phyloP scores from a whole-genome alignment of 1,284 basidiomycete species.

The Inonotus obliquus region DNA sequence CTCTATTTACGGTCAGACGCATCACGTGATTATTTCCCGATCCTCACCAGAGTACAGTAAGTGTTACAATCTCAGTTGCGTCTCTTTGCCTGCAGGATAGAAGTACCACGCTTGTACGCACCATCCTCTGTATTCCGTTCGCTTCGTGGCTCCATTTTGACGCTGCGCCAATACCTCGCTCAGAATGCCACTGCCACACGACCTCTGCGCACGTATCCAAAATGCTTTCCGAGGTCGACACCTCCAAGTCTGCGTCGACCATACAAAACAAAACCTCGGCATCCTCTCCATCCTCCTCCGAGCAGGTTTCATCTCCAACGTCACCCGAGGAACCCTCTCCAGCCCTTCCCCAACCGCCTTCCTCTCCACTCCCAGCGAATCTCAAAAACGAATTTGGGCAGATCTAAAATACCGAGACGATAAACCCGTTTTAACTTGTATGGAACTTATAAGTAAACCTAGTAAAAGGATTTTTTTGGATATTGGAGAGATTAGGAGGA shows the following conservation, averaged over 20 bases:
- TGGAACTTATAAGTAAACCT: constrained; percentile 73
- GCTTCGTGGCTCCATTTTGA: neutral
- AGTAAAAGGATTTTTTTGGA: constrained; percentile 75
- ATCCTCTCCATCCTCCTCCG: constrained; percentile 84
- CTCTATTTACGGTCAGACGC: too few relatives aligned
- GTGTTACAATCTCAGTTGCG: too few relatives aligned
- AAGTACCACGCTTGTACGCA: too few relatives aligned
- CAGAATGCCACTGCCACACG: constrained; percentile 64
- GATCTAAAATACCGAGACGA: constrained; percentile 88
- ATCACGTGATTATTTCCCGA: too few relatives aligned
- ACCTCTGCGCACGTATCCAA: constrained; percentile 81
- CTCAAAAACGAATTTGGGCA: constrained; percentile 79
- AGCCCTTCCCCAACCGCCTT: constrained; percentile 63
- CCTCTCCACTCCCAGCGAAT: constrained; percentile 40
- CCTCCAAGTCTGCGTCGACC: constrained; percentile 65
- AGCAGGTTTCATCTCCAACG: constrained; percentile 76
- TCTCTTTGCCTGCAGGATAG: too few relatives aligned
- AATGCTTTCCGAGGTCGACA: constrained; percentile 86
- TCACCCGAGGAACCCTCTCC: constrained; percentile 75
- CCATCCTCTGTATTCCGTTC: too few relatives aligned
- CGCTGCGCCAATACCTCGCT: neutral
- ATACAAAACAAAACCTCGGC: constrained; percentile 78
- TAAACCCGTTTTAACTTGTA: constrained; percentile 68
- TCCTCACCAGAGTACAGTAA: too few relatives aligned
- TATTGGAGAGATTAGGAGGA: constrained; percentile 59